A percentile compares a stretch with the other conserved stretches of the same genome.
Evolutionary conservation across 2,329 filamentous ascomycete genomes (phyloP).

Genomic region (Colletotrichum sp.): DNA sequence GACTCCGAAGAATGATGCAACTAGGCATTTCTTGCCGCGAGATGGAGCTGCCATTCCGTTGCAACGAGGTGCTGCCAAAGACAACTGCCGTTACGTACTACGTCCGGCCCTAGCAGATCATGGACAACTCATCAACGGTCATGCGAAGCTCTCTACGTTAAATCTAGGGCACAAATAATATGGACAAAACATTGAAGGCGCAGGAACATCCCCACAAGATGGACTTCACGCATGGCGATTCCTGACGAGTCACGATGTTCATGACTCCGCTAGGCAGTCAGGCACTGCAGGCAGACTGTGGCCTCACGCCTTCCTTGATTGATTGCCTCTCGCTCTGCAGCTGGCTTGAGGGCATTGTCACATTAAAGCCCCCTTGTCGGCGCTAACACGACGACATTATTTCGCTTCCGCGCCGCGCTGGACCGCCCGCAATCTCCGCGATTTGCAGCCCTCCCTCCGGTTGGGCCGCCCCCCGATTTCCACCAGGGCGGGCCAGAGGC

Average conservation of each 20-base stretch:
- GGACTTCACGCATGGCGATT: background rate
- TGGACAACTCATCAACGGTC: background rate
- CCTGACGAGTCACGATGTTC: background rate
- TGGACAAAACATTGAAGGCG: background rate
- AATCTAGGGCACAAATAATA: background rate
- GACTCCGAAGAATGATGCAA: background rate
- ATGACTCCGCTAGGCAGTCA: background rate
- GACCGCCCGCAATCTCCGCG: slow-evolving; percentile 15
- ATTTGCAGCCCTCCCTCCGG: background rate
- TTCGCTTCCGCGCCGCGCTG: slow-evolving; percentile 14
- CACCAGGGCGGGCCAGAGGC: background rate
- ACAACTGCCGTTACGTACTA: background rate
- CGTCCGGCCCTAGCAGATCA: background rate
- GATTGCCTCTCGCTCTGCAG: background rate
- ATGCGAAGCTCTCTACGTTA: background rate
- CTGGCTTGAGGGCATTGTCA: background rate
- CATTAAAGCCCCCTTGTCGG: background rate
- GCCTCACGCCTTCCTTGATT: background rate
- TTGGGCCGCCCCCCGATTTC: background rate
- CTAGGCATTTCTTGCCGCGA: background rate
- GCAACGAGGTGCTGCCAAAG: background rate
- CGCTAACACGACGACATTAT: slow-evolving; percentile 6
- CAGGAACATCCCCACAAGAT: background rate
- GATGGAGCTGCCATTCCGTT: background rate
- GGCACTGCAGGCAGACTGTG: background rate